Base-by-base conservation (phyloP, 805 yeast species). In the Hanseniaspora meyeri region DNA sequence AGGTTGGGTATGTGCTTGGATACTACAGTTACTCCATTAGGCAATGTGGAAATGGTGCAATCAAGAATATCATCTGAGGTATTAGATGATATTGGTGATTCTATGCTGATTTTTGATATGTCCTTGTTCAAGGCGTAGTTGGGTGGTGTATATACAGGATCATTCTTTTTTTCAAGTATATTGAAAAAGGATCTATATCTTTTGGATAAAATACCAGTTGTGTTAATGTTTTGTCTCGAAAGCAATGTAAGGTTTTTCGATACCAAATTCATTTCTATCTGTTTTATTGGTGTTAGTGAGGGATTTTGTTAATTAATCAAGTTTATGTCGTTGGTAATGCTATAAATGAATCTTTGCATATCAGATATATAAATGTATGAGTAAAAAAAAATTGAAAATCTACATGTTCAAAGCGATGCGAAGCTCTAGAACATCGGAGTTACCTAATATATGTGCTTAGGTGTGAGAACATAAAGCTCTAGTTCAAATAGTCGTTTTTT, bases 1-100 rank as follows among this genome's bases (percentile, higher is more conserved):
- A 95, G 83, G 60, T 85, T 83, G 11, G 97, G 97, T 67, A 86
- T 80, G 46, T 76, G 66, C 68, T 93, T 97, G 48, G 95, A 79
- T 55, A 97, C 98, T 42, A 91, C 96, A 0, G 97, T 91, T 46
- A 93, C 71, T 2, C 99, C 99, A 67, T 93, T 93, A n/a, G 83
- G 74, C 54, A 93, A 74, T 3, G 83, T 80, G 1, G 96, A 80
- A 10, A 89, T 85, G 66, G 76, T 66, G 11, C 50, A 47, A 10
- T 43, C 43, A n/a, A 47, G 31, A 38, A 47, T 47, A 42, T 54
- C 52, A 42, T 48, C 34, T 12, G 51, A 32, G n/a, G 19, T 32
- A 16, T 38, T 46, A 7, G 43, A 37, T 20, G 52, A 32, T 14
- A 47, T 54, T 5, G 57, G 57, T 16, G 57, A 53, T 32, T 46